Evolutionary conservation across 371 early-diverging fungal species (phyloP).

Genomic region (Neoconidiobolus thromboides): DNA sequence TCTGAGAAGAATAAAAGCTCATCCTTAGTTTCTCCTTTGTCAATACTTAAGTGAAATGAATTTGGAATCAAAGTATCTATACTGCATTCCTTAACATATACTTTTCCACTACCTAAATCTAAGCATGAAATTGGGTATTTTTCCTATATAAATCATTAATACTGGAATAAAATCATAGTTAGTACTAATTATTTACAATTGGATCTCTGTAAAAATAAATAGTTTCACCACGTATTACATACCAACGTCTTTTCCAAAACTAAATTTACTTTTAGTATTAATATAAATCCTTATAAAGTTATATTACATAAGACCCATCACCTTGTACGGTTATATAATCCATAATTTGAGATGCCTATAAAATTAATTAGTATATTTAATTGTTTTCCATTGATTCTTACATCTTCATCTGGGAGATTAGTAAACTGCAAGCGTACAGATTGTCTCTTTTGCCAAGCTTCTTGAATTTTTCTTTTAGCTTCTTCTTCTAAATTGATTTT

Average conservation of each 20-base stretch:
- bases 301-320: conserved; percentile 14
- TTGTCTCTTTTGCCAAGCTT: conserved; percentile 4
- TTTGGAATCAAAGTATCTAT: conserved; percentile 20
- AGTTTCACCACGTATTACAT: conserved; percentile 17
- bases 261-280: not conserved
- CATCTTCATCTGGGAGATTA: not conserved
- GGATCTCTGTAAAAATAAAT: conserved; percentile 17
- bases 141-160: conserved; percentile 10
- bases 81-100: conserved; percentile 17
- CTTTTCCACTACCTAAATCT: conserved; percentile 17
- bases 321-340: conserved; percentile 20
- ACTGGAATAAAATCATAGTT: not conserved
- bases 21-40: no score
- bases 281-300: conserved; percentile 5
- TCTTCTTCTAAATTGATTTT: not conserved
- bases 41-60: not conserved
- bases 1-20: no score
- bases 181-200: not conserved
- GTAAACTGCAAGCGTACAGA: not conserved
- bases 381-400: not conserved
- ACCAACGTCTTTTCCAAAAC: conserved; percentile 28
- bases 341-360: conserved; percentile 9
- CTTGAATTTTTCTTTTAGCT: not conserved
- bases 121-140: conserved; percentile 21
- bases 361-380: not conserved